Evolutionary conservation across 2,329 filamentous ascomycete genomes (phyloP).

Genomic region (Paecilomyces sp.): DNA sequence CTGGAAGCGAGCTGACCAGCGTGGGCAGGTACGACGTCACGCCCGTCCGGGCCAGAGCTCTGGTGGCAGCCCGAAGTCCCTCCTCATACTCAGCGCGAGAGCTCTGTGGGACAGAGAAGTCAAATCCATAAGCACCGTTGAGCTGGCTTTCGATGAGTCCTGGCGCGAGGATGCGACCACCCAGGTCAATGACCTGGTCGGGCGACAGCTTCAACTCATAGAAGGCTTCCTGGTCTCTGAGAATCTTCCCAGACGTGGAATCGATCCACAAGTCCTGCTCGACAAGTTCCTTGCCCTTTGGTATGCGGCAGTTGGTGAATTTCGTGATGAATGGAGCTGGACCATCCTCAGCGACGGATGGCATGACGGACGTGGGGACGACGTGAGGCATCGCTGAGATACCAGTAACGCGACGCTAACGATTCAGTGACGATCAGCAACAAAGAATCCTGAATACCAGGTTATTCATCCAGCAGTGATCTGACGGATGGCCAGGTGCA

Average conservation of each 20-base stretch:
- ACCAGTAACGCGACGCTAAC: background rate
- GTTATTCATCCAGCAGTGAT: background rate
- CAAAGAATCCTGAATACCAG: background rate
- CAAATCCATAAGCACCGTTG: constrained; percentile 88
- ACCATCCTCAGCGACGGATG: constrained; percentile 26
- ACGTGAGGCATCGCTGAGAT: background rate
- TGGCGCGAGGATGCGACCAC: constrained; percentile 74
- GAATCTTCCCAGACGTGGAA: constrained; percentile 70
- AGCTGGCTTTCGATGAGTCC: constrained; percentile 88
- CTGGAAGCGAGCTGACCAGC: constrained; percentile 64
- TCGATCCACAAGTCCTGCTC: constrained; percentile 84
- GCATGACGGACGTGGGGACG: constrained; percentile 18
- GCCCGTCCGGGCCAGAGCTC: constrained; percentile 64
- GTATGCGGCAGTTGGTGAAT: constrained; percentile 78
- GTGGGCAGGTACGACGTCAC: constrained; percentile 87
- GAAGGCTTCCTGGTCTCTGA: constrained; percentile 59
- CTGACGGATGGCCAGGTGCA: background rate
- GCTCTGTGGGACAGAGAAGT: constrained; percentile 70
- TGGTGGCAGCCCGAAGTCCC: constrained; percentile 65
- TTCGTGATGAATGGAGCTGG: constrained; percentile 58
- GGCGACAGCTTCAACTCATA: constrained; percentile 47
- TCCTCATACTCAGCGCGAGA: constrained; percentile 64
- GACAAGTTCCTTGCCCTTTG: constrained; percentile 61
- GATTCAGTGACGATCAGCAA: background rate
- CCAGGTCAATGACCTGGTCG: constrained; percentile 69